phyloP scores from a whole-genome alignment of 1,284 basidiomycete genomes.

The Apiotrichum domesticum region DNA sequence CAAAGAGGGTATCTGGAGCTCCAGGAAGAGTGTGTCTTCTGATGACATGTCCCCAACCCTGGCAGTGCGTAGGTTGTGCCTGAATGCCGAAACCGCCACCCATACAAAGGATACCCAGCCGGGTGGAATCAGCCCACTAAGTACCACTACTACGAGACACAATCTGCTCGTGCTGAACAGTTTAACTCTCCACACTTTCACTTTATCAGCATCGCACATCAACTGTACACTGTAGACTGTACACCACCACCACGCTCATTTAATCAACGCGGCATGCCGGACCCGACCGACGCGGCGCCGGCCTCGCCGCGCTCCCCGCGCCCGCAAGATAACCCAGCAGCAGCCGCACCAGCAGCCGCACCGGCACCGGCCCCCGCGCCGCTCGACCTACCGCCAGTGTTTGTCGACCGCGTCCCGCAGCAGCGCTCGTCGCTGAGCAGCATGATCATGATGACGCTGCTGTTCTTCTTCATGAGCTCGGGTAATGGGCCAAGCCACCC shows the following conservation, averaged over 20 bases:
- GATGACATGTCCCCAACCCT: too few relatives aligned
- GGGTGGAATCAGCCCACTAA: too few relatives aligned
- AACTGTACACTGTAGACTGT: too few relatives aligned
- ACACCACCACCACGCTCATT: not conserved
- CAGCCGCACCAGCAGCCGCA: not conserved
- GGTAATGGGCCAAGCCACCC: constrained; percentile 23
- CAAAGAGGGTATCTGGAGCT: too few relatives aligned
- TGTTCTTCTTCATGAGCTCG: constrained; percentile 46
- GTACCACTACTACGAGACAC: too few relatives aligned
- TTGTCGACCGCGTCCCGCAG: constrained; percentile 19
- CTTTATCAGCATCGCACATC: too few relatives aligned
- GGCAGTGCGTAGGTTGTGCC: too few relatives aligned
- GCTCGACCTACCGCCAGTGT: constrained; percentile 10
- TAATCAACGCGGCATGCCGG: not conserved
- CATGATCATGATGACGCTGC: constrained; percentile 25
- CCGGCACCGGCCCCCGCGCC: not conserved
- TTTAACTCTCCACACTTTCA: too few relatives aligned
- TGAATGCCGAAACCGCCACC: too few relatives aligned
- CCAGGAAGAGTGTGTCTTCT: too few relatives aligned
- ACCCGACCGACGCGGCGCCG: constrained; percentile 2
- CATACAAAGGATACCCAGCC: too few relatives aligned
- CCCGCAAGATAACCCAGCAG: not conserved
- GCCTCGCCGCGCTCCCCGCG: not conserved
- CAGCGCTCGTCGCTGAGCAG: constrained; percentile 29
- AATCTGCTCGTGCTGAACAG: too few relatives aligned